phyloP scores from a whole-genome alignment of 208 protist species.

The Crithidia bombi region DNA sequence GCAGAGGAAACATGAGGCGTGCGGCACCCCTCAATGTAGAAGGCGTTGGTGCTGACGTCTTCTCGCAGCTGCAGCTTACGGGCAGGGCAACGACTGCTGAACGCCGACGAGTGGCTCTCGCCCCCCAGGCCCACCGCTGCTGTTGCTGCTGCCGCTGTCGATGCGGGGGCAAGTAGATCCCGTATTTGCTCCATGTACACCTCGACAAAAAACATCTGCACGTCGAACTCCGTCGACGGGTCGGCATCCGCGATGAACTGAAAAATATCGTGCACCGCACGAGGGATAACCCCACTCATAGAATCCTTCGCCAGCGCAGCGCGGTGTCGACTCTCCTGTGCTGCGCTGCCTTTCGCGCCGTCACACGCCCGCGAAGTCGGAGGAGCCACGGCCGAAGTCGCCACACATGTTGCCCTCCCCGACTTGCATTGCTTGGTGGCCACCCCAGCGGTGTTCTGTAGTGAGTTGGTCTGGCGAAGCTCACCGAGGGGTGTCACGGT shows the following conservation, averaged over 20 bases:
- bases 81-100: not conserved
- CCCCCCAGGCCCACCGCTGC: not conserved
- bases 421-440: not conserved
- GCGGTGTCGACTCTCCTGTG: constrained; percentile 1
- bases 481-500: constrained; percentile 31
- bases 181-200: constrained; percentile 98
- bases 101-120: too few relatives aligned
- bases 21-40: constrained; percentile 92
- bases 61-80: constrained; percentile 69
- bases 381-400: not conserved
- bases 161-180: constrained; percentile 88
- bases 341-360: not conserved
- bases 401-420: not conserved
- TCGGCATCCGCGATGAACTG: constrained; percentile 66
- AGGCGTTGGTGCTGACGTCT: constrained; percentile 58
- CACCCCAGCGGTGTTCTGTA: constrained; percentile 14
- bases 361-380: not conserved
- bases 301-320: constrained; percentile 18
- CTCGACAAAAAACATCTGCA: constrained; percentile 96
- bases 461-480: constrained; percentile 25
- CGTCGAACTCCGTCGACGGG: constrained; percentile 89
- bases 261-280: constrained; percentile 94
- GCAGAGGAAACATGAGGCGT: constrained; percentile 81
- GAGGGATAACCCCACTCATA: constrained; percentile 90
- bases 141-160: not conserved